phyloP scores from a whole-genome alignment of 352 stramenopile species.

The Peronospora destructor region DNA sequence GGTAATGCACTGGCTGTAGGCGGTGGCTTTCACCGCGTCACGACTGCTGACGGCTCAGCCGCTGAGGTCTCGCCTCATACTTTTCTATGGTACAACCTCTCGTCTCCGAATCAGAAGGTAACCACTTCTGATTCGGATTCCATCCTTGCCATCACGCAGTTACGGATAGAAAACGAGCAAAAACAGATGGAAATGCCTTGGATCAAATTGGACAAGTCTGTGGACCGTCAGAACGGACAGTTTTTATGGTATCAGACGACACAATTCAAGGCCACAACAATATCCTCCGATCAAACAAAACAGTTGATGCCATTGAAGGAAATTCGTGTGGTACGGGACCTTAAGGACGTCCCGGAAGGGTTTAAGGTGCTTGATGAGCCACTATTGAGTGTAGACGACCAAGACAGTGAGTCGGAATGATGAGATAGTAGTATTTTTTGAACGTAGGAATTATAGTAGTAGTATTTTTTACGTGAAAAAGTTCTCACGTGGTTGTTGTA shows the following conservation, averaged over 20 bases:
- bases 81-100: conserved; percentile 81
- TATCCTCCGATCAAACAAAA: conserved; percentile 7
- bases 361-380: conserved; percentile 51
- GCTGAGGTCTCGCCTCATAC: conserved; percentile 75
- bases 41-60: conserved; percentile 57
- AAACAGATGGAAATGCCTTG: conserved; percentile 22
- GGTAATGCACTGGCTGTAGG: conserved; percentile 75
- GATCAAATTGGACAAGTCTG: conserved; percentile 66
- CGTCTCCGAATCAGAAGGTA: conserved; percentile 5
- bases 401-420: conserved; percentile 22
- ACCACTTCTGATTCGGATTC: conserved; percentile 4
- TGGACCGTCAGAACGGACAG: conserved; percentile 51
- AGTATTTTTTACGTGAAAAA: background rate
- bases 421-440: background rate
- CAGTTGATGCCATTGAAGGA: conserved; percentile 62
- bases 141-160: conserved; percentile 39
- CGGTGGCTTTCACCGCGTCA: conserved; percentile 79
- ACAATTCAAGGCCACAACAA: conserved; percentile 20
- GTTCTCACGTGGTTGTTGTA: background rate
- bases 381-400: conserved; percentile 35
- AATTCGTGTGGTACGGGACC: conserved; percentile 62
- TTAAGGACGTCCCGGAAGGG: conserved; percentile 59
- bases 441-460: background rate
- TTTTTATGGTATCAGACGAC: conserved; percentile 61
- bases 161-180: conserved; percentile 37